Base-by-base conservation (phyloP, 108 stramenopile genomes). In the Nitzschia sp. region DNA sequence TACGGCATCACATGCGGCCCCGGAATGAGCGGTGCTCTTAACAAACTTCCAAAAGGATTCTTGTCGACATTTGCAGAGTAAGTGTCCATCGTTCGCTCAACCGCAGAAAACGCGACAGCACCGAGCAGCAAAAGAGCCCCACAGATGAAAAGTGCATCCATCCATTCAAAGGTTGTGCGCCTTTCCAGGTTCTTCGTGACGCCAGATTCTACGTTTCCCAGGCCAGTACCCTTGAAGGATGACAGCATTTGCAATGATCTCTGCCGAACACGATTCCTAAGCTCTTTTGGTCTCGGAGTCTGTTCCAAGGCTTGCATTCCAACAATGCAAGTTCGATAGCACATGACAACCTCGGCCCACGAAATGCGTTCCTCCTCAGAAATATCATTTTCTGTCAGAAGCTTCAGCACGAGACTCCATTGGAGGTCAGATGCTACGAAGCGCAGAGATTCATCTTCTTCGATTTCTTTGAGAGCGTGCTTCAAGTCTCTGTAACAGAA, bases 251-350 rank as follows among this genome's bases (percentile, higher is more conserved):
- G 28, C 29, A 85, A 15, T 8, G 73, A 76, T 13, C 83, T 75
- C 17, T 79, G 67, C 5, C 68, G 66, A 22, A 72, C 69, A 15
- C 79, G 66, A 35, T 50, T 56, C 36, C 84, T 69, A 29, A 60
- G 54, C 5, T n/a, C 56, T 44, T 31, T 44, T 53, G 3, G 17
- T 15, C 2, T 31, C 5, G 48, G 55, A 32, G 53, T 58, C 0
- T 69, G 61, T 44, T 89, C 75, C 21, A 92, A 62, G 1, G 88
- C 72, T 64, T 86, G 80, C 88, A 92, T 84, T 52, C 86, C 88
- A 15, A 60, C 36, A 34, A 92, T 69, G 45, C 87, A 78, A 0
- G 66, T 64, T 60, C 81, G 79, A 75, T 89, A 92, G 38, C 76
- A 80, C 46, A 85, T 85, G 0, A 84, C 31, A 60, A 92, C 66